These are phyloP conservation scores for Diaporthe longicolla DNA, from an alignment of 2,329 filamentous ascomycete genomes.

Conservation along the genomic window DNA sequence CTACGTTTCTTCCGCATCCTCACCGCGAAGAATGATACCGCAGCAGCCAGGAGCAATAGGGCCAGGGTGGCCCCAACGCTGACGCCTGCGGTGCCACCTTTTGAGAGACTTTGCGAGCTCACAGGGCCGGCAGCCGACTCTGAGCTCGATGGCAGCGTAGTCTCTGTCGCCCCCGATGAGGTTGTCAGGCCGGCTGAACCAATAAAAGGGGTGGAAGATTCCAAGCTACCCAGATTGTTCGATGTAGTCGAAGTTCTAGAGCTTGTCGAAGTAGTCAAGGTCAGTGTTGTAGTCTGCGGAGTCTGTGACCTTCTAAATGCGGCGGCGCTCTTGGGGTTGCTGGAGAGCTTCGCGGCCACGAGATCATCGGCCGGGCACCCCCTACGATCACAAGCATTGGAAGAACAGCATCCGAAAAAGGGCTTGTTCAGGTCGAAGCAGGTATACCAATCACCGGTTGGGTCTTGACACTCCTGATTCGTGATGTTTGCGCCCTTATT, in stretches of 20 bases:
- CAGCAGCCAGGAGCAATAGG: constrained; percentile 38
- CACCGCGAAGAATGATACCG: constrained; percentile 25
- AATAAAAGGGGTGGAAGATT: not conserved
- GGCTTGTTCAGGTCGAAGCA: constrained; percentile 50
- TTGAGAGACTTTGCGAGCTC: constrained; percentile 34
- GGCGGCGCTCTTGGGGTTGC: constrained; percentile 26
- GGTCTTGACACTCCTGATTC: constrained; percentile 51
- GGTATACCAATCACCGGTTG: constrained; percentile 51
- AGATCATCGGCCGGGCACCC: constrained; percentile 47
- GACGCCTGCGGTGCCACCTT: constrained; percentile 45
- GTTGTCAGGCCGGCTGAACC: not conserved
- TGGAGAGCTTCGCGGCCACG: constrained; percentile 48
- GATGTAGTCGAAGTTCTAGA: not conserved
- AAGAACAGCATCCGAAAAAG: constrained; percentile 57
- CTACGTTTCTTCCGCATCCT: constrained; percentile 7
- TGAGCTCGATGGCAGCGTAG: not conserved
- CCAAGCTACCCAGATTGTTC: not conserved
- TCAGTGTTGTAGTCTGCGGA: not conserved
- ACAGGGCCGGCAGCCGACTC: not conserved
- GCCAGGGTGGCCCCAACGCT: constrained; percentile 37
- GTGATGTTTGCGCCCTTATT: constrained; percentile 48
- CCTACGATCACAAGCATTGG: constrained; percentile 50
- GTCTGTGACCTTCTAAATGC: constrained; percentile 40
- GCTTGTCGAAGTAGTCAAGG: constrained; percentile 5
- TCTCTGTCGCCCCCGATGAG: not conserved